Evolutionary conservation across 495 filamentous ascomycete species (phyloP).

Genomic region (Penicillium lividum): DNA sequence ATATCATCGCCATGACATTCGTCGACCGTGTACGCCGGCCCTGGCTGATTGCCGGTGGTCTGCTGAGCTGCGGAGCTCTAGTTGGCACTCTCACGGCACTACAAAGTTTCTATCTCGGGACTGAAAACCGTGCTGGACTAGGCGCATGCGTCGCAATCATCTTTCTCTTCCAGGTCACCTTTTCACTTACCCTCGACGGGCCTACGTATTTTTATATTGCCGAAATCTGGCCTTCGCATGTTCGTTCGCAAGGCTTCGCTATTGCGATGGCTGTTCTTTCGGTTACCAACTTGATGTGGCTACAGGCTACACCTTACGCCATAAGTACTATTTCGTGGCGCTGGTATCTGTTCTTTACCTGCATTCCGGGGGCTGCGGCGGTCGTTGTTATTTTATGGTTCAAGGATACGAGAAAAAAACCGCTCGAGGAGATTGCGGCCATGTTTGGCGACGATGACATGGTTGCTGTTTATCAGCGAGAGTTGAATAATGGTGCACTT

Average conservation of each 20-base stretch:
- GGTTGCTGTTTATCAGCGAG: constrained; percentile 46
- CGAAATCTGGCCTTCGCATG: constrained; percentile 9
- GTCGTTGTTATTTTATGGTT: not conserved
- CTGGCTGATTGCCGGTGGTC: constrained; percentile 6
- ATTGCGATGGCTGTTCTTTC: constrained; percentile 5
- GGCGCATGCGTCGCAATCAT: constrained; percentile 3
- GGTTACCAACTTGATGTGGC: constrained; percentile 5
- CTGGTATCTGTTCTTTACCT: constrained; percentile 2
- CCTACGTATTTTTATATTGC: constrained; percentile 7
- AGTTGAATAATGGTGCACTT: constrained; percentile 51
- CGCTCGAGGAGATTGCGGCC: constrained; percentile 12
- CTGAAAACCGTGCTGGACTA: not conserved
- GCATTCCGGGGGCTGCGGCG: constrained; percentile 2
- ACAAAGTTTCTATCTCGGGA: constrained; percentile 4
- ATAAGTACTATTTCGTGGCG: constrained; percentile 5
- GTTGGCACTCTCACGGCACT: constrained; percentile 7
- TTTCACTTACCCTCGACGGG: not conserved
- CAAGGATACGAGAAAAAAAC: constrained; percentile 7
- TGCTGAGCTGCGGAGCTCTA: not conserved
- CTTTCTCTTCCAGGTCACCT: constrained; percentile 2
- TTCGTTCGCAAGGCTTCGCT: constrained; percentile 1
- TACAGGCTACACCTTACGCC: constrained; percentile 1
- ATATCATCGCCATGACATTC: constrained; percentile 1
- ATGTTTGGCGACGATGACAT: constrained; percentile 6
- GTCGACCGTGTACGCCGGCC: constrained; percentile 5